Evolutionary conservation across 129 eudicot species (phyloP), one percentile per base, ranked within the genome.

Genomic region (Chrysanthemum makinoi): DNA sequence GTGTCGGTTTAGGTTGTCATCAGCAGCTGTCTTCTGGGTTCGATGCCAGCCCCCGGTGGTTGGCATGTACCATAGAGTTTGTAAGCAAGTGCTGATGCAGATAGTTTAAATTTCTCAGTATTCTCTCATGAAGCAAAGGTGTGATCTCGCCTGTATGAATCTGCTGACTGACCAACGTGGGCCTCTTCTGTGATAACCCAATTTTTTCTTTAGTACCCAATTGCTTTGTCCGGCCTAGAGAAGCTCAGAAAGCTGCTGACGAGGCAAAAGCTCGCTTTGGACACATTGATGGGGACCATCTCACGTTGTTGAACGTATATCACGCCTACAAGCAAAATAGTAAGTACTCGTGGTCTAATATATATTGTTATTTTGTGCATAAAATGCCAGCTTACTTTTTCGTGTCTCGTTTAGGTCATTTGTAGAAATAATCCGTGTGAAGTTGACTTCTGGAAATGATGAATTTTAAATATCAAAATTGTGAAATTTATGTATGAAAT

Each of bases 151-250:
- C 97, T 90, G 83, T 90, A 90, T 90, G 89, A 93, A 89, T 92
- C 98, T 89, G 96, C 98, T 92, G 90, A 73, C 77, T 73, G 77
- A 83, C 96, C 97, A 77, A 89, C 85, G 86, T 88, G 97, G 97
- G 87, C 99, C 93, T 87, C 96, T 81, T 87, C 96, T 94, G 98
- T 89, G 91, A 87, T 89, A 85, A 85, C 62, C 85, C 85, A 87
- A 74, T 94, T 89, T 88, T 90, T 94, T 94, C 89, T 89, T 78
- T 94, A 94, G 97, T 90, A 94, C 99, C 99, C 90, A 94, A 94
- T 85, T 94, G 99, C 97, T 94, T 94, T 86, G 85, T 94, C 76
- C 91, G 99, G 97, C 99, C 99, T 75, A 84, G 97, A 80, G 99
- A 94, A 77, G 99, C 97, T 66, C 99, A 90, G 83, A 90, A 94